Conservation (phyloP, 305 asterid species). For the Stenogyne calaminthoides region DNA sequence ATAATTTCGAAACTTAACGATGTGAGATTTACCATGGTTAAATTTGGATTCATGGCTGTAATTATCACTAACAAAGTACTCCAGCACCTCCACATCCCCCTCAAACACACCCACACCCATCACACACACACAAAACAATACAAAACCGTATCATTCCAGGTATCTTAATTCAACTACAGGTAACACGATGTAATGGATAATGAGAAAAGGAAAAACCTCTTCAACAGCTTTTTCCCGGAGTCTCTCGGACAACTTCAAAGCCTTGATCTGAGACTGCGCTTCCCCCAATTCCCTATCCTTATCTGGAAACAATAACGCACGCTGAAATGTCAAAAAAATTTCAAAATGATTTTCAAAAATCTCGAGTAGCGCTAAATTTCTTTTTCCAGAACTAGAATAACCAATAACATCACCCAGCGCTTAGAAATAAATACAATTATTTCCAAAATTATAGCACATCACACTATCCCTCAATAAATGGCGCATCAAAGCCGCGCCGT, state of each 20-base stretch:
- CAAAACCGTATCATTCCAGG: neutral
- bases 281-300: conserved; percentile 94
- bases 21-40: neutral
- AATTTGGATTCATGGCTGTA: conserved; percentile 4
- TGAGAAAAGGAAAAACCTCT: conserved; percentile 57
- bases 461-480: conserved; percentile 21
- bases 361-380: conserved; percentile 6
- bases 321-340: conserved; percentile 23
- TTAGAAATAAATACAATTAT: conserved; percentile 20
- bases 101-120: neutral
- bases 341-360: neutral
- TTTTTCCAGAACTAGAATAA: conserved; percentile 24
- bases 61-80: neutral
- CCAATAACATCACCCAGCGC: conserved; percentile 22
- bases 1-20: conserved; percentile 4
- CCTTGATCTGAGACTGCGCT: conserved; percentile 92
- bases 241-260: conserved; percentile 84
- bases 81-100: conserved; percentile 8
- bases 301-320: conserved; percentile 51
- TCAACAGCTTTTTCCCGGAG: conserved; percentile 96
- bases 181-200: conserved; percentile 9
- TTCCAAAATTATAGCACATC: neutral
- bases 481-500: conserved; percentile 28
- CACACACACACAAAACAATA: neutral
- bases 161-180: conserved; percentile 6